Evolutionary conservation across 345 rosid species (phyloP), one percentile per base, ranked within the genome.

Genomic region (Mangifera indica): DNA sequence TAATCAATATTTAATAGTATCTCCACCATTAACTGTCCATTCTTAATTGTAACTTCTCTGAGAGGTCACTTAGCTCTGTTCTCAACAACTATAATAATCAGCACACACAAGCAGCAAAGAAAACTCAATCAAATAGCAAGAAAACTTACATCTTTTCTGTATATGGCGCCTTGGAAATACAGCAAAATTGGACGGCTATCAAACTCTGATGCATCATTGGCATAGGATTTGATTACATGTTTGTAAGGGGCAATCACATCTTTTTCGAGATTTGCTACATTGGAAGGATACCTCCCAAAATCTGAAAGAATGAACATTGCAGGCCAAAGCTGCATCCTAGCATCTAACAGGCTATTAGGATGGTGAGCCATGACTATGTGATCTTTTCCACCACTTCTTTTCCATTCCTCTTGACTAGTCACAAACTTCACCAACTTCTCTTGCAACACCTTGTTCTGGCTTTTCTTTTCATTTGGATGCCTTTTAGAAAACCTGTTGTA

Each of bases 141-240:
- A 49, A 74, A 56, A 83, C 97, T 67, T 75, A 92, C 99, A 80
- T 87, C 97, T 89, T 95, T 95, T 63, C 99, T 84, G 81, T 93
- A 84, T 75, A 95, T 93, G 77, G 98, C 97, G 51, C 99, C 99
- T 84, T 91, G 98, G 55, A 95, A 95, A 85, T 88, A 95, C 7
- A 95, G 87, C 84, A 95, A 82, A 49, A 86, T 84, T 4, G 87
- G 88, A 58, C 98, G 96, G 78, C 75, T 81, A 54, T 86, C 89
- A 63, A 89, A 93, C 37, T 78, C 86, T 13, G 93, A 88, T 7
- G 84, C 63, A 76, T 95, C 99, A 55, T 88, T 85, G 21, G 7
- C 77, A 29, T 88, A 91, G 45, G 80, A 83, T 66, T 72, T 83
- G 62, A 93, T 83, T 46, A 93, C 81, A 67, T 95, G 98, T 78